phyloP scores from a whole-genome alignment of 306 rosid genomes.

The Vicia villosa region DNA sequence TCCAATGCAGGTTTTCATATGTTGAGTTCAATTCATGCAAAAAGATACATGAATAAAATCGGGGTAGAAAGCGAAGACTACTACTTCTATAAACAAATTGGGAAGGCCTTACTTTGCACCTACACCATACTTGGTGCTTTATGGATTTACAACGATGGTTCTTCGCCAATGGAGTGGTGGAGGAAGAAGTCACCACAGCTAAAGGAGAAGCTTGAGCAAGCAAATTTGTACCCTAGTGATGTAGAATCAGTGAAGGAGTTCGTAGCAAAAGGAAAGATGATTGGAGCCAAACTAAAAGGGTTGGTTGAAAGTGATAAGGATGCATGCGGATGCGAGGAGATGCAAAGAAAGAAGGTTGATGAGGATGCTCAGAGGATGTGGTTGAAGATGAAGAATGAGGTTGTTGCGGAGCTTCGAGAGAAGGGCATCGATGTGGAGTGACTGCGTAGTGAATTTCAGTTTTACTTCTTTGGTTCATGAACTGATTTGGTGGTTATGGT shows the following conservation, averaged over 20 bases:
- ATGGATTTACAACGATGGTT: conserved; percentile 69
- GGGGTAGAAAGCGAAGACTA: conserved; percentile 72
- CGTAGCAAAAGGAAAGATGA: conserved; percentile 69
- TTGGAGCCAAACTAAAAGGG: conserved; percentile 64
- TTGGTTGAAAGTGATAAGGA: conserved; percentile 58
- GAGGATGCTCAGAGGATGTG: conserved; percentile 80
- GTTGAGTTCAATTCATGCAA: conserved; percentile 49
- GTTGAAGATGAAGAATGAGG: conserved; percentile 85
- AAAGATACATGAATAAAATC: conserved; percentile 59
- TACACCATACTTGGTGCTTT: conserved; percentile 68
- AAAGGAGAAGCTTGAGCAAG: conserved; percentile 70
- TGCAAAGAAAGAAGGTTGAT: conserved; percentile 59
- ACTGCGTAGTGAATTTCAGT: conserved; percentile 7
- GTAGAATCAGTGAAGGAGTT: conserved; percentile 80
- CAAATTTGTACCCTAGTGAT: conserved; percentile 64
- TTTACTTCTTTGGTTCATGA: neutral
- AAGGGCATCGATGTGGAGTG: conserved; percentile 74
- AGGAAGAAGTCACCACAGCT: conserved; percentile 61
- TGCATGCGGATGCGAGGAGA: conserved; percentile 46
- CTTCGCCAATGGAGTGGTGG: conserved; percentile 83
- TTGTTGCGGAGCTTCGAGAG: conserved; percentile 68
- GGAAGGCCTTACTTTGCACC: conserved; percentile 62
- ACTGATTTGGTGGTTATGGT: conserved; percentile 10
- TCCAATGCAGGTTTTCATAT: conserved; percentile 53
- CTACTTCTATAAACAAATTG: conserved; percentile 68